phyloP scores from a whole-genome alignment of 768 basidiomycete species.

The Tulasnella sp. region DNA sequence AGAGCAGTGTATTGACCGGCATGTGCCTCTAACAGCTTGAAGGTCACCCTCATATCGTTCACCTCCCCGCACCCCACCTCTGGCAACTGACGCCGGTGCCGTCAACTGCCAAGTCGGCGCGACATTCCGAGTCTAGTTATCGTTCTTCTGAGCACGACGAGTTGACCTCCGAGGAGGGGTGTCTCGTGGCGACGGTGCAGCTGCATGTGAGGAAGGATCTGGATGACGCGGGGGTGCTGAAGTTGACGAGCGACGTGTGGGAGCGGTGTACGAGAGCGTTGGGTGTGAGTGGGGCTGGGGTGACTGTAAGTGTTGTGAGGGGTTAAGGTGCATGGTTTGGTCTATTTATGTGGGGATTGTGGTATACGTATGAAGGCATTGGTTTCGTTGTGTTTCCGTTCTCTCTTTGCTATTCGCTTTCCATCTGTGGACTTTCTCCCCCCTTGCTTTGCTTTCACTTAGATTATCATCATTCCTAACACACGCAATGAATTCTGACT shows the following conservation, averaged over 20 bases:
- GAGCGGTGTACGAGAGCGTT: conserved; percentile 40
- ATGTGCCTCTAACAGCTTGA: conserved; percentile 53
- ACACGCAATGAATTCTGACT: background rate
- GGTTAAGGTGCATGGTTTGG: conserved; percentile 16
- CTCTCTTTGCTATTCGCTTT: background rate
- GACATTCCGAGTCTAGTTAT: conserved; percentile 14
- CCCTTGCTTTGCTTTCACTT: background rate
- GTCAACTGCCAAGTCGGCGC: conserved; percentile 25
- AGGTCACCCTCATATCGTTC: conserved; percentile 74
- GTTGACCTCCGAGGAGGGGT: conserved; percentile 23
- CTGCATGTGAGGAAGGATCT: conserved; percentile 66
- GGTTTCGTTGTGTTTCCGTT: background rate
- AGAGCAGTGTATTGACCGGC: background rate
- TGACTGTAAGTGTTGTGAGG: conserved; percentile 31
- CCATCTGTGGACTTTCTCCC: background rate
- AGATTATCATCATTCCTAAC: conserved; percentile 7
- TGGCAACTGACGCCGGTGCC: conserved; percentile 71
- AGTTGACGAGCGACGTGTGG: conserved; percentile 72
- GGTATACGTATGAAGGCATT: background rate
- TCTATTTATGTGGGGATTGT: background rate
- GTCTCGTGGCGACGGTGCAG: conserved; percentile 70
- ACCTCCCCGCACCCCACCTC: conserved; percentile 79
- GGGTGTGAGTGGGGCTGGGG: conserved; percentile 28
- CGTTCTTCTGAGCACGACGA: conserved; percentile 18
- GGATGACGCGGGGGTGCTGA: conserved; percentile 65